These are phyloP conservation scores for Agaricus subrufescens DNA, from an alignment of 768 basidiomycete species.

Conservation along the genomic window DNA sequence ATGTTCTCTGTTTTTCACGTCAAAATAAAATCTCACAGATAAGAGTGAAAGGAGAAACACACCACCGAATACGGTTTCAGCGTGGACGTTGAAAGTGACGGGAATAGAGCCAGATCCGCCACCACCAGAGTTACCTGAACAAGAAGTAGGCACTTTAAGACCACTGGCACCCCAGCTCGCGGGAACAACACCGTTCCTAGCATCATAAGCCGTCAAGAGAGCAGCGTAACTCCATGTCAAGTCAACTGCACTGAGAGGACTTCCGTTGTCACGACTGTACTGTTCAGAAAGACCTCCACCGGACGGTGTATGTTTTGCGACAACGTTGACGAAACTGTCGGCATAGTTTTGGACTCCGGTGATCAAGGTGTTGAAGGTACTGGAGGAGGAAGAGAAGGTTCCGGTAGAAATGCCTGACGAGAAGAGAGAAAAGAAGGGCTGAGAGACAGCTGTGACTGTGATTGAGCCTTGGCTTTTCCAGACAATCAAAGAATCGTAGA, in stretches of 20 bases:
- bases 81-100: constrained; percentile 63
- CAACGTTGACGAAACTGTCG: constrained; percentile 57
- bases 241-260: constrained; percentile 55
- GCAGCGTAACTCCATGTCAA: constrained; percentile 78
- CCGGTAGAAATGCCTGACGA: constrained; percentile 41
- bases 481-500: constrained; percentile 65
- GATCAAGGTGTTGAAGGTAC: constrained; percentile 46
- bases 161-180: constrained; percentile 65
- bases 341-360: constrained; percentile 50
- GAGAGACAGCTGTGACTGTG: constrained; percentile 53
- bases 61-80: constrained; percentile 58
- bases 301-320: constrained; percentile 59
- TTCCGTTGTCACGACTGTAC: constrained; percentile 44
- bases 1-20: constrained; percentile 50
- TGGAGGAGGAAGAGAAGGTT: constrained; percentile 42
- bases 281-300: constrained; percentile 63
- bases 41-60: constrained; percentile 15
- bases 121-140: constrained; percentile 22
- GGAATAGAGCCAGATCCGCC: constrained; percentile 28
- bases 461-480: constrained; percentile 53
- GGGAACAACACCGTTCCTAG: constrained; percentile 41
- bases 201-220: constrained; percentile 53
- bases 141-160: constrained; percentile 42
- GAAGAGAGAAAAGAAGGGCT: constrained; percentile 67
- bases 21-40: neutral